Base-by-base conservation (phyloP, 2,329 filamentous ascomycete species). In the Pestalotiopsis sp. region DNA sequence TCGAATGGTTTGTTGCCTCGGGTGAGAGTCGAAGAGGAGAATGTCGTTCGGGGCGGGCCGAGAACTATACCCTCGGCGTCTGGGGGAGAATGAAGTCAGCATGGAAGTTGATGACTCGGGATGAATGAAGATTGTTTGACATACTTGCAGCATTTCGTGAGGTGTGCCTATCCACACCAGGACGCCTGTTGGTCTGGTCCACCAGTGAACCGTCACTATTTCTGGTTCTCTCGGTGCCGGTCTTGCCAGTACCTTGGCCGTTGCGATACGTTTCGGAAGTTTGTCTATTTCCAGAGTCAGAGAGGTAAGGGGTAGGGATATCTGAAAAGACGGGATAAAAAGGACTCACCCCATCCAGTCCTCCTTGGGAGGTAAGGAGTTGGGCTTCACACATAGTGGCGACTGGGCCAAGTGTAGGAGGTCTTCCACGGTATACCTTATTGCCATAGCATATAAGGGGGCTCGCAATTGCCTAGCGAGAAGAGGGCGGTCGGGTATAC, bases 301-400 rank as follows among this genome's bases (percentile, higher is more conserved):
- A 13, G 14, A 59, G 9, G 57, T 27, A 59, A 27, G 23, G 17
- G 11, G 13, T 9, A 31, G 57, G 57, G 5, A 27, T 11, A 36
- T 13, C 23, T 27, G 23, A 27, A 17, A 20, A 59, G 64, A 57
- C 63, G 57, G 59, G 13, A 9, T 4, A n/a, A 64, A 41, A 68
- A 41, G 31, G 61, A 59, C n/a, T 45, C 85, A 97, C 92, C 95
- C 94, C 94, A 98, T 97, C 95, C 95, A 98, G 85, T 97, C 93
- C 83, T 97, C 94, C 72, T 92, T 88, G 31, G 94, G 92, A 72
- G 94, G 95, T 60, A 98, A 87, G 72, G 87, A 88, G 72, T 91
- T 84, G 61, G 95, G 95, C 81, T 93, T 97, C 75, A 87, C 84
- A 77, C 94, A 94, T 80, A 97, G 85, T 73, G 94, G 94, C 72